Evolutionary conservation across 1,284 basidiomycete genomes (phyloP), one percentile per base, ranked within the genome.

Genomic region (Cutaneotrichosporon dermatis): DNA sequence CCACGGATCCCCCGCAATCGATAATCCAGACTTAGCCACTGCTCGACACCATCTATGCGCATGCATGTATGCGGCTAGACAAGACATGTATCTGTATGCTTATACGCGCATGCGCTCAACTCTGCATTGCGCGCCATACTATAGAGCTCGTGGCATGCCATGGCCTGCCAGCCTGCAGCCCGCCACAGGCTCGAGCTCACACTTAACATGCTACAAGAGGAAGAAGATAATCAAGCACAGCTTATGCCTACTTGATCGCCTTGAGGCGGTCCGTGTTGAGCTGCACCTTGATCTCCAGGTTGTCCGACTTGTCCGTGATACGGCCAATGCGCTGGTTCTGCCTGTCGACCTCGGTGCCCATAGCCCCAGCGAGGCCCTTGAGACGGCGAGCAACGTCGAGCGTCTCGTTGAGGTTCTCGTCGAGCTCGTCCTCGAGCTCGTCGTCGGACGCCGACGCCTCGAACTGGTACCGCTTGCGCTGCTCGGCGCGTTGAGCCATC

Each of bases 361-460:
- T 77, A 33, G 91, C 87, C 63, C 83, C 83, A 3, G 90, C 91
- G 33, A 98, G 80, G 34, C 86, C 85, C 79, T 93, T 95, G 66
- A 99, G 82, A 56, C 88, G 82, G 77, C 87, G 89, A 4, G 90
- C 86, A 52, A 90, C 84, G 59, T 87, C 87, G 48, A 85, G 81
- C 61, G 96, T 91, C 78, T 97, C 92, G 75, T 92, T 86, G 53
- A 99, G 79, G 76, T 99, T 98, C 65, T 86, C 85, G 70, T 98
- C 95, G 33, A 98, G 74, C 75, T 94, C 83, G 63, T 84, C 81
- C 68, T 85, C 84, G 51, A 85, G 72, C 79, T 97, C 93, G 71
- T 99, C 94, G 72, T 99, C 96, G n/a, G 89, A 92, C 13, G 84
- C 90, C 41, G 87, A 90, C n/a, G 87, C 87, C 67, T 99, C 95